Conservation (phyloP, 2,329 filamentous ascomycete species). For the Hypoxylon sp. region DNA sequence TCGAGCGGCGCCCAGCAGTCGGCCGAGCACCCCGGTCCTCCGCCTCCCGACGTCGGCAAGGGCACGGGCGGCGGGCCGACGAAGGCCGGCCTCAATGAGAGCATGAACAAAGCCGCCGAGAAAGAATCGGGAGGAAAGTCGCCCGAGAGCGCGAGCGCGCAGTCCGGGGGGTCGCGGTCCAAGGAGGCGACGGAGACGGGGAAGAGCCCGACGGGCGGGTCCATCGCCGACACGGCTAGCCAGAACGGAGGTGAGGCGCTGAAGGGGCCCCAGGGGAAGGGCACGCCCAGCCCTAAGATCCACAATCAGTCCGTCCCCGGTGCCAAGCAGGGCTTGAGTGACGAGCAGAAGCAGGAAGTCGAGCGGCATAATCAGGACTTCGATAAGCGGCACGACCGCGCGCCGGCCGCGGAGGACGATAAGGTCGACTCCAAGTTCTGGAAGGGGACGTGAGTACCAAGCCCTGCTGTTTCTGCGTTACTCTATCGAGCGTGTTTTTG, state of each 20-base stretch:
- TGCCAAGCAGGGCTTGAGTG: slow-evolving; percentile 53
- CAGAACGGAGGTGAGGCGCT: slow-evolving; percentile 50
- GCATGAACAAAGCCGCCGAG: slow-evolving; percentile 41
- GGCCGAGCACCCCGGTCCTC: slow-evolving; percentile 58
- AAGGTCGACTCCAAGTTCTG: slow-evolving; percentile 69
- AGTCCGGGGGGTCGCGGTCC: slow-evolving; percentile 55
- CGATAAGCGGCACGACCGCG: slow-evolving; percentile 63
- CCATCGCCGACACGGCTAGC: slow-evolving; percentile 45
- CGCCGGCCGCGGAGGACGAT: slow-evolving; percentile 56
- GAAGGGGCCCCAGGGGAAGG: slow-evolving; percentile 50
- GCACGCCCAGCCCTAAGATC: slow-evolving; percentile 63
- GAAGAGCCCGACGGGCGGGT: slow-evolving; percentile 47
- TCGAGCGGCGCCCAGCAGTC: slow-evolving; percentile 50
- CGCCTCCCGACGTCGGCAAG: slow-evolving; percentile 55
- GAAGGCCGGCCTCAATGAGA: slow-evolving; percentile 48
- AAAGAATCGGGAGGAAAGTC: slow-evolving; percentile 37
- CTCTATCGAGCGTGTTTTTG: not conserved
- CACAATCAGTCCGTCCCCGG: slow-evolving; percentile 60
- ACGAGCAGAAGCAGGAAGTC: slow-evolving; percentile 68
- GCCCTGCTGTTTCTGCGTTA: not conserved
- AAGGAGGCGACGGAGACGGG: slow-evolving; percentile 56
- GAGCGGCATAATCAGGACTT: slow-evolving; percentile 70
- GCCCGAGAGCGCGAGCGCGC: slow-evolving; percentile 52
- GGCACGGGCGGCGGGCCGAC: slow-evolving; percentile 53
- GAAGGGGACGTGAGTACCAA: slow-evolving; percentile 55